These are phyloP conservation scores for Gardenia jasminoides DNA, from an alignment of 257 asterid genomes.

Conservation along the genomic window DNA sequence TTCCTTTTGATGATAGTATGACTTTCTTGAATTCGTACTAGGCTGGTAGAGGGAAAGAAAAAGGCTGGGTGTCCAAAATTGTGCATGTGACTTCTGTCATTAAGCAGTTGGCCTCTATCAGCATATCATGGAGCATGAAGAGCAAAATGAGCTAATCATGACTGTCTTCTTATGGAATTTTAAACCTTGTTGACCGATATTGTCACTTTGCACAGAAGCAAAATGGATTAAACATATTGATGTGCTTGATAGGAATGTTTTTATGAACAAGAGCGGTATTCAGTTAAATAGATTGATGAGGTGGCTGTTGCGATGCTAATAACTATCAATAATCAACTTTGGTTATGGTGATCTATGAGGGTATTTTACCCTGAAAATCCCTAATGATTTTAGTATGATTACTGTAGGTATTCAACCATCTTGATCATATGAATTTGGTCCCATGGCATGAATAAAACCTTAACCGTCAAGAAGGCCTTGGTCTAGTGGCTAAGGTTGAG, in stretches of 20 bases:
- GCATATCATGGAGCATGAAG: neutral
- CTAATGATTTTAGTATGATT: too few relatives aligned
- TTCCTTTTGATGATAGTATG: neutral
- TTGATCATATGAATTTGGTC: too few relatives aligned
- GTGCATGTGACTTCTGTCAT: neutral
- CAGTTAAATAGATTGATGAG: neutral
- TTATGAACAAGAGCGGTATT: neutral
- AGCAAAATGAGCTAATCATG: neutral
- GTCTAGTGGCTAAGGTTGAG: too few relatives aligned
- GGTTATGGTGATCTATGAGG: too few relatives aligned
- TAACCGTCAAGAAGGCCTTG: too few relatives aligned
- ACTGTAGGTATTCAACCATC: too few relatives aligned
- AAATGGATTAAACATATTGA: neutral
- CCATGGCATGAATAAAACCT: too few relatives aligned
- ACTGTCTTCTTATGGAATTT: neutral
- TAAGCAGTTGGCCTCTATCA: neutral
- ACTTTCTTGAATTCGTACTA: neutral
- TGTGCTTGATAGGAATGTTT: neutral
- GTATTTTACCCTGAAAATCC: too few relatives aligned
- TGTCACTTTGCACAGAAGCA: neutral
- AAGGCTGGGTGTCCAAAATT: neutral
- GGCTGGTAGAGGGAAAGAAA: neutral
- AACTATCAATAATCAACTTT: too few relatives aligned
- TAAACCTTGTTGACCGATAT: neutral
- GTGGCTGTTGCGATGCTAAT: neutral